phyloP scores from a whole-genome alignment of 768 basidiomycete species.

The Amanita subjunquillea region DNA sequence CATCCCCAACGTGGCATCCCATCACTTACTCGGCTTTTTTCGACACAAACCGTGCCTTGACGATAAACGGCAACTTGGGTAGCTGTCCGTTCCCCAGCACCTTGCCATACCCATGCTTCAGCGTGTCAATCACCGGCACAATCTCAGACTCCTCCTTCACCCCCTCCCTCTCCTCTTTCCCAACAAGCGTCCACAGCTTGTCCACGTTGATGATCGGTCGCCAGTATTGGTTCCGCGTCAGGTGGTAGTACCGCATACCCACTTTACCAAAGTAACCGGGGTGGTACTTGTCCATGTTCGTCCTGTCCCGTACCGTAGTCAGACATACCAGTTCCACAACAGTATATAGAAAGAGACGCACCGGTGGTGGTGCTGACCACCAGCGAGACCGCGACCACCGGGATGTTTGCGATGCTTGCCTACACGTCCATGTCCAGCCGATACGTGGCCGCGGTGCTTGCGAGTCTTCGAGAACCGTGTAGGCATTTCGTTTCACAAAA shows the following conservation, averaged over 20 bases:
- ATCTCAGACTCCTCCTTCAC: constrained; percentile 65
- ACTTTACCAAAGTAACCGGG: constrained; percentile 99
- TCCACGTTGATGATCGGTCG: constrained; percentile 97
- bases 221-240: constrained; percentile 86
- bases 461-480: constrained; percentile 94
- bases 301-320: constrained; percentile 31
- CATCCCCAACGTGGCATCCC: not conserved
- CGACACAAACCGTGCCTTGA: constrained; percentile 96
- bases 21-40: constrained; percentile 63
- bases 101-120: constrained; percentile 80
- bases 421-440: constrained; percentile 99
- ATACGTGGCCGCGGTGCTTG: constrained; percentile 99
- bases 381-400: constrained; percentile 99
- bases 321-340: not conserved
- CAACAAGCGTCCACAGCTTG: constrained; percentile 91
- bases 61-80: constrained; percentile 88
- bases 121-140: constrained; percentile 92
- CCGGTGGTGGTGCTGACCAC: constrained; percentile 99
- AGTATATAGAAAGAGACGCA: constrained; percentile 25
- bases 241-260: constrained; percentile 99
- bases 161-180: constrained; percentile 72
- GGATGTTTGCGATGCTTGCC: constrained; percentile 99
- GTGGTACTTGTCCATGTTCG: constrained; percentile 99
- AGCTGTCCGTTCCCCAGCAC: constrained; percentile 93
- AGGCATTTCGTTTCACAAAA: constrained; percentile 61